These are phyloP conservation scores for Alternaria sp. DNA, from an alignment of 2,329 filamentous ascomycete genomes.

Conservation along the genomic window DNA sequence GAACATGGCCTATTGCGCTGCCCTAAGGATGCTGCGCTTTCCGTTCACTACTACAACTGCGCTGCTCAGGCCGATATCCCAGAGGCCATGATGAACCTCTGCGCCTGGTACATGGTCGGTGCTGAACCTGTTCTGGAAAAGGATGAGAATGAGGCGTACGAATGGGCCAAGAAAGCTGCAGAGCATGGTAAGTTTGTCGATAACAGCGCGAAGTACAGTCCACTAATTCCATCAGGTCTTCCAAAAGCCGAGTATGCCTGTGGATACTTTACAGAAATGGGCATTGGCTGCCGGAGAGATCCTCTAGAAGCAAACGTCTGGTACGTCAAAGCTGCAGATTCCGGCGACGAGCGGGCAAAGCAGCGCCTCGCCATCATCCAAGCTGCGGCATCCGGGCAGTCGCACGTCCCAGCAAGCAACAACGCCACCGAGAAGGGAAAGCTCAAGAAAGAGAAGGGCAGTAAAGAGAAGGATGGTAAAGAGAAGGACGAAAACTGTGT, in stretches of 20 bases:
- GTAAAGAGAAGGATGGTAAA: slow-evolving; percentile 32
- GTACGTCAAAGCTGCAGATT: slow-evolving; percentile 95
- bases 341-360: slow-evolving; percentile 88
- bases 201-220: not conserved
- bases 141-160: slow-evolving; percentile 94
- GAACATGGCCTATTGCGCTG: slow-evolving; percentile 89
- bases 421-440: slow-evolving; percentile 31
- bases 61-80: slow-evolving; percentile 86
- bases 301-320: slow-evolving; percentile 97
- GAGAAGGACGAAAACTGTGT: slow-evolving; percentile 50
- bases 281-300: slow-evolving; percentile 92
- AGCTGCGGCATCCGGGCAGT: slow-evolving; percentile 72
- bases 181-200: slow-evolving; percentile 71
- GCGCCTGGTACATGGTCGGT: slow-evolving; percentile 97
- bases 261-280: slow-evolving; percentile 98
- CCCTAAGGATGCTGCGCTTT: slow-evolving; percentile 87
- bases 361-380: slow-evolving; percentile 86
- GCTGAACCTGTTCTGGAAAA: slow-evolving; percentile 91
- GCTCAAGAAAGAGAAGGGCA: slow-evolving; percentile 36
- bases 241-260: slow-evolving; percentile 86
- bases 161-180: slow-evolving; percentile 90
- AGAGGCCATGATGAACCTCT: slow-evolving; percentile 95
- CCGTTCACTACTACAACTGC: slow-evolving; percentile 95
- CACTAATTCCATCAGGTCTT: slow-evolving; percentile 58
- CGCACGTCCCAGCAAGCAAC: slow-evolving; percentile 18